Evolutionary conservation across 163 green algal species (phyloP).

Genomic region (Coccomyxa subellipsoidea): DNA sequence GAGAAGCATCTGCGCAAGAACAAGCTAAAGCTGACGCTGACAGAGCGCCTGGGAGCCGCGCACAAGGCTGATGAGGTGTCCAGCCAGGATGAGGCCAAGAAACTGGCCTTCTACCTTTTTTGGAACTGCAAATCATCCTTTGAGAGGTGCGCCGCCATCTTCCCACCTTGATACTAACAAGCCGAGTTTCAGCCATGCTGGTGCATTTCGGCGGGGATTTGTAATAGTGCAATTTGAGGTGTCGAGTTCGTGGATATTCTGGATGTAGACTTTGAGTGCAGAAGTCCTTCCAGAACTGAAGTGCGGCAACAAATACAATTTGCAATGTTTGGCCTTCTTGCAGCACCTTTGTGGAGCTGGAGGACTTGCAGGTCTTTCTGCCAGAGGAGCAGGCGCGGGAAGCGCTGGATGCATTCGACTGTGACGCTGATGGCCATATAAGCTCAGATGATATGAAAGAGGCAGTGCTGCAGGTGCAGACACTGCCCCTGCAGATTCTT

Average conservation of each 20-base stretch:
- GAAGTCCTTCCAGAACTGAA: too few relatives aligned
- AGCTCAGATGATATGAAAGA: neutral
- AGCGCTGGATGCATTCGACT: constrained; percentile 33
- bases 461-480: neutral
- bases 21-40: constrained; percentile 51
- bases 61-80: constrained; percentile 26
- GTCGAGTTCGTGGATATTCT: too few relatives aligned
- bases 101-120: constrained; percentile 62
- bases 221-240: too few relatives aligned
- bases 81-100: constrained; percentile 56
- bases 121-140: constrained; percentile 39
- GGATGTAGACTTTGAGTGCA: too few relatives aligned
- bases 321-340: too few relatives aligned
- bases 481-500: too few relatives aligned
- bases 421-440: constrained; percentile 12
- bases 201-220: too few relatives aligned
- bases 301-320: too few relatives aligned
- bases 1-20: constrained; percentile 70
- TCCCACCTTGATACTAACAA: too few relatives aligned
- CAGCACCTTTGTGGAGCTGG: constrained; percentile 29
- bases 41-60: constrained; percentile 38
- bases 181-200: too few relatives aligned
- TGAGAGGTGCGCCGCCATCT: constrained; percentile 11
- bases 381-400: constrained; percentile 21
- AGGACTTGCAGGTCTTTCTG: constrained; percentile 47